Conservation (phyloP, 352 stramenopile species). For the Globisporangium nunn region DNA sequence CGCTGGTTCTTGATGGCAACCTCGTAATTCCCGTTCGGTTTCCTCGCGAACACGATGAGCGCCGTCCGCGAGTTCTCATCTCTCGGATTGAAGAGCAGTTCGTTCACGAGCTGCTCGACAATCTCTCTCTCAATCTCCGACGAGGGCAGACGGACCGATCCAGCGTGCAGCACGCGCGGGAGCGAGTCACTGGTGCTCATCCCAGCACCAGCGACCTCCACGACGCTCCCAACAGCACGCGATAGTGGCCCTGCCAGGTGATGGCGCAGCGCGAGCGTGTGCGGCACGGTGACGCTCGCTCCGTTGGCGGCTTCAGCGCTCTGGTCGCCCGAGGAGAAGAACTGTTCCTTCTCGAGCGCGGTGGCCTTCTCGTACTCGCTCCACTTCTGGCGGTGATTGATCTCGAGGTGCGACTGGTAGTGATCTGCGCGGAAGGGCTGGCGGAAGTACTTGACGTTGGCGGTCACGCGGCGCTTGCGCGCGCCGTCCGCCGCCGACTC, state of each 20-base stretch:
- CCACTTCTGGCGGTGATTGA: conserved; percentile 65
- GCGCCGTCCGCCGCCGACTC: conserved; percentile 37
- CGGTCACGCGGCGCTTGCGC: conserved; percentile 53
- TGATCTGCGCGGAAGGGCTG: conserved; percentile 62
- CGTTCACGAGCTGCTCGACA: conserved; percentile 44
- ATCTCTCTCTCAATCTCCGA: conserved; percentile 53
- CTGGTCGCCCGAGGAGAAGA: conserved; percentile 25
- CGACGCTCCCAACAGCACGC: not conserved
- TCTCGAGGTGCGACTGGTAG: conserved; percentile 60
- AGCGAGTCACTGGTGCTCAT: not conserved
- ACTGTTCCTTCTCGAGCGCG: conserved; percentile 45
- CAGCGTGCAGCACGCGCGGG: conserved; percentile 13
- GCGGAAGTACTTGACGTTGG: conserved; percentile 73
- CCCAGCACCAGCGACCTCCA: not conserved
- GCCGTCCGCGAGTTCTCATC: conserved; percentile 31
- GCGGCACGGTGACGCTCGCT: conserved; percentile 20
- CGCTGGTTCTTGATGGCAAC: conserved; percentile 60
- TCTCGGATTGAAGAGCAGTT: conserved; percentile 40
- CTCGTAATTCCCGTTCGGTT: conserved; percentile 36
- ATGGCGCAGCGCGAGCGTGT: conserved; percentile 21
- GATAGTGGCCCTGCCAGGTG: not conserved
- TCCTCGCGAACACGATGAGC: conserved; percentile 44
- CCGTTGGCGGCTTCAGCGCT: conserved; percentile 22
- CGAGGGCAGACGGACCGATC: conserved; percentile 32
- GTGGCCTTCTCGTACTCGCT: conserved; percentile 48